Evolutionary conservation across 495 filamentous ascomycete genomes (phyloP).

Genomic region (Aspergillus bridgeri): DNA sequence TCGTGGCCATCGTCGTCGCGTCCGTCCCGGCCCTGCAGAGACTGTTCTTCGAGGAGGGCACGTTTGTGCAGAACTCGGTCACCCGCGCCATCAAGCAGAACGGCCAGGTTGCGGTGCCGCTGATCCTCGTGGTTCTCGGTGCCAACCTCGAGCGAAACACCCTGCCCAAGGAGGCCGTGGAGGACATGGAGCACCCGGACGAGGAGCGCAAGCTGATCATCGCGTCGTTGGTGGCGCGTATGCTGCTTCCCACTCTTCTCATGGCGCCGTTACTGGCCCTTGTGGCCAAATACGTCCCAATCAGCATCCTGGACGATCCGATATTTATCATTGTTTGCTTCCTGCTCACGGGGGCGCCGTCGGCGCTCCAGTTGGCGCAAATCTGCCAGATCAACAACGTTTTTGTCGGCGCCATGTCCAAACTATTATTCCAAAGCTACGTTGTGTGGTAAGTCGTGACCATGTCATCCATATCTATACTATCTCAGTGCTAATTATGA

Average conservation of each 20-base stretch:
- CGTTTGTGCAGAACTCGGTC: slow-evolving; percentile 89
- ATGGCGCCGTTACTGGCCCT: slow-evolving; percentile 92
- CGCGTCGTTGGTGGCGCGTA: slow-evolving; percentile 80
- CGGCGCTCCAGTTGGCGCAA: slow-evolving; percentile 90
- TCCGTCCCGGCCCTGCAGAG: slow-evolving; percentile 81
- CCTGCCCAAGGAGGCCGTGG: slow-evolving; percentile 50
- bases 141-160: slow-evolving; percentile 86
- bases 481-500: too few relatives aligned
- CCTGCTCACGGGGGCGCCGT: slow-evolving; percentile 89
- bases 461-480: neutral
- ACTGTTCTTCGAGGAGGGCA: slow-evolving; percentile 84
- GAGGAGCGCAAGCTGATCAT: slow-evolving; percentile 78
- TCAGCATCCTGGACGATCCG: slow-evolving; percentile 95
- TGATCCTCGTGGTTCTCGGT: slow-evolving; percentile 95
- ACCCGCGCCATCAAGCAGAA: slow-evolving; percentile 82
- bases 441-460: slow-evolving; percentile 80
- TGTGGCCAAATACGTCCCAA: slow-evolving; percentile 84
- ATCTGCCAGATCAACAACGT: slow-evolving; percentile 99
- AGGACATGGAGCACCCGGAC: slow-evolving; percentile 55
- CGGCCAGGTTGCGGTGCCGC: slow-evolving; percentile 86
- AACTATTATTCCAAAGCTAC: slow-evolving; percentile 93
- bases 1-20: slow-evolving; percentile 81
- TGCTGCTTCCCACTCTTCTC: slow-evolving; percentile 86
- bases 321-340: slow-evolving; percentile 98
- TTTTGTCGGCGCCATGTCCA: slow-evolving; percentile 90